phyloP scores from a whole-genome alignment of 164 flowering plant genomes.

The Annona cherimola region DNA sequence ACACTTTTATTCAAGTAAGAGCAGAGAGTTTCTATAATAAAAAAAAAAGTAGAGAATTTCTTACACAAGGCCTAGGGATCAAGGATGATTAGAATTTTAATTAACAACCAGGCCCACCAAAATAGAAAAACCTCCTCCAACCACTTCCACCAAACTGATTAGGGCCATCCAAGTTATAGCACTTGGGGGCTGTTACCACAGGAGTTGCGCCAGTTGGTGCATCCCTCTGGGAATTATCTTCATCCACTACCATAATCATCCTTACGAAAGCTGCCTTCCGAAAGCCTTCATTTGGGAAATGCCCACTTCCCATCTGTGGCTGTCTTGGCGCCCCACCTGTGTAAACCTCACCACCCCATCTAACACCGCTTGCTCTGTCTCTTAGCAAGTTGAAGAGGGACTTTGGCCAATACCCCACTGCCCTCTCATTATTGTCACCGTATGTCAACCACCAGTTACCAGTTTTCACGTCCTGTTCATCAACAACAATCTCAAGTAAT shows the following conservation, averaged over 20 bases:
- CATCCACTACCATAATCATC: neutral
- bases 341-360: neutral
- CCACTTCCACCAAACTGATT: neutral
- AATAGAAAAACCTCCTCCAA: neutral
- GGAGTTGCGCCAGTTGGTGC: neutral
- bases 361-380: neutral
- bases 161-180: neutral
- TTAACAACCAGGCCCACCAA: neutral
- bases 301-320: neutral
- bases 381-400: neutral
- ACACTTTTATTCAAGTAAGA: too few species aligned
- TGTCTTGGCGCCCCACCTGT: neutral
- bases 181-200: neutral
- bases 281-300: neutral
- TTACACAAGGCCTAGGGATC: too few species aligned
- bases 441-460: neutral
- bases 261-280: neutral
- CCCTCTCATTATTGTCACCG: neutral
- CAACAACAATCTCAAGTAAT: too few species aligned
- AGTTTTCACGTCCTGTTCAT: neutral
- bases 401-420: neutral
- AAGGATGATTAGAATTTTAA: too few species aligned
- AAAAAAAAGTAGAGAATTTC: too few species aligned
- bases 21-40: too few species aligned
- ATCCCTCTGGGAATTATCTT: neutral